These are phyloP conservation scores for Jaminaea rosea DNA, from an alignment of 1,284 basidiomycete genomes.

Conservation along the genomic window DNA sequence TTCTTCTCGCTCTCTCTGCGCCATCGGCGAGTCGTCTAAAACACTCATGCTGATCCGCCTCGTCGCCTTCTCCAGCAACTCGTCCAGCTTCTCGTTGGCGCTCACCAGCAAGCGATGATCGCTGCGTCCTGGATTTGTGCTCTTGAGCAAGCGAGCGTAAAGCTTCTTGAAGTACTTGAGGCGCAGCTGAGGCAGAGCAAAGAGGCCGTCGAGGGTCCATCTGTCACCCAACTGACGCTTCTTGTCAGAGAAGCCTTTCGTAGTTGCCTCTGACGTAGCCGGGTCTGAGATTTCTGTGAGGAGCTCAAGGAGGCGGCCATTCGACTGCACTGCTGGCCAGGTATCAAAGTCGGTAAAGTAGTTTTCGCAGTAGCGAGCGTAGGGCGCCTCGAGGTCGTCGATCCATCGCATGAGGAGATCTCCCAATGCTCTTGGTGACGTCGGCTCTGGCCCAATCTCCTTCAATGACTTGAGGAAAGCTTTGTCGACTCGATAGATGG, in stretches of 20 bases:
- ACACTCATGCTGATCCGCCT: slow-evolving; percentile 22
- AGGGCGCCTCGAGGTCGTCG: slow-evolving; percentile 61
- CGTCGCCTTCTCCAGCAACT: slow-evolving; percentile 58
- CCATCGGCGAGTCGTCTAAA: slow-evolving; percentile 17
- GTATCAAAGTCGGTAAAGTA: slow-evolving; percentile 71
- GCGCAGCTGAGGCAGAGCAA: slow-evolving; percentile 72
- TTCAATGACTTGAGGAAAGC: slow-evolving; percentile 65
- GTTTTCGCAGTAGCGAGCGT: slow-evolving; percentile 67
- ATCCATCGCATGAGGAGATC: slow-evolving; percentile 97
- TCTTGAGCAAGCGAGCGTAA: slow-evolving; percentile 76
- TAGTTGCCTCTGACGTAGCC: slow-evolving; percentile 20
- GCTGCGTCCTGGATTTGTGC: slow-evolving; percentile 74
- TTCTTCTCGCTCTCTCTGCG: not conserved
- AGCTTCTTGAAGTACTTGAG: slow-evolving; percentile 88
- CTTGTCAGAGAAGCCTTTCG: slow-evolving; percentile 22
- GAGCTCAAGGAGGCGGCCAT: slow-evolving; percentile 62
- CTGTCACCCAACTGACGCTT: slow-evolving; percentile 22
- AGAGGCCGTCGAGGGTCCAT: slow-evolving; percentile 82
- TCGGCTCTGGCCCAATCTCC: slow-evolving; percentile 84
- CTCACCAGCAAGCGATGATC: slow-evolving; percentile 73
- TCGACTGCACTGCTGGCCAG: slow-evolving; percentile 69
- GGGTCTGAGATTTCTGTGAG: slow-evolving; percentile 61
- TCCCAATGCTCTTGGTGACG: slow-evolving; percentile 87
- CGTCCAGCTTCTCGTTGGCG: slow-evolving; percentile 73
- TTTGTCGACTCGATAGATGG: slow-evolving; percentile 83